Percentiles rank a stretch among this genome's conserved stretches.
Conservation (phyloP, 1,139 yeast genomes). For the Debaryomycetaceae sp. region DNA sequence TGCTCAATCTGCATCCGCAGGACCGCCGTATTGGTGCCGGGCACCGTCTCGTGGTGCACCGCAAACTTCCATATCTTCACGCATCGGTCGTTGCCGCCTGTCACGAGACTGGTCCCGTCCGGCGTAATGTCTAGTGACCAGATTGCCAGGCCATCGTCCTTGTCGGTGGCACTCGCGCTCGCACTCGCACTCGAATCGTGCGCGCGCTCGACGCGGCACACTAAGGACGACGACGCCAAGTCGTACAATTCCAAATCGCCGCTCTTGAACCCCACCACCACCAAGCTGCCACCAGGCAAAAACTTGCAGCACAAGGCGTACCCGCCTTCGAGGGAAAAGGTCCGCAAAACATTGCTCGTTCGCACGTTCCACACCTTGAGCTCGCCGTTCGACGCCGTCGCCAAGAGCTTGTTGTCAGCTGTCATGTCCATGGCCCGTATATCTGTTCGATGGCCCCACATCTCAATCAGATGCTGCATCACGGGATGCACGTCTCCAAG, state of each 20-base stretch:
- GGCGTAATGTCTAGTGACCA: slow-evolving; percentile 86
- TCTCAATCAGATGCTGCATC: slow-evolving; percentile 50
- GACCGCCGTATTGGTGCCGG: slow-evolving; percentile 51
- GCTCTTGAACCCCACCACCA: slow-evolving; percentile 82
- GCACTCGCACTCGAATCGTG: slow-evolving; percentile 28
- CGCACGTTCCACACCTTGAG: slow-evolving; percentile 81
- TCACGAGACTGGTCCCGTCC: slow-evolving; percentile 75
- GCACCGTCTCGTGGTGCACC: slow-evolving; percentile 53
- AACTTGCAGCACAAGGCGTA: slow-evolving; percentile 75
- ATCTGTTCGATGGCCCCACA: slow-evolving; percentile 84
- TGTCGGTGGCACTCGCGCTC: slow-evolving; percentile 5
- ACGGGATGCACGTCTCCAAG: slow-evolving; percentile 21
- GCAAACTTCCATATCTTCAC: slow-evolving; percentile 85
- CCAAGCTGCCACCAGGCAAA: slow-evolving; percentile 82
- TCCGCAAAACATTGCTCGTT: slow-evolving; percentile 67
- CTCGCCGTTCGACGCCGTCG: slow-evolving; percentile 85
- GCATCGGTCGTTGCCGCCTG: slow-evolving; percentile 90
- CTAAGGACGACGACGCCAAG: slow-evolving; percentile 64
- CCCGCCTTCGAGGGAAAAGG: slow-evolving; percentile 66
- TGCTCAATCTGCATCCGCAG: slow-evolving; percentile 55
- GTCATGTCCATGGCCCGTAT: slow-evolving; percentile 76
- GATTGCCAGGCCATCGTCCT: slow-evolving; percentile 55
- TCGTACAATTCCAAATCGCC: slow-evolving; percentile 84
- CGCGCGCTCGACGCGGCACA: slow-evolving; percentile 57
- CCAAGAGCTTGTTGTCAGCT: slow-evolving; percentile 67